Evolutionary conservation across 768 basidiomycete genomes (phyloP), one percentile per base, ranked within the genome.

Genomic region (Suillus weaverae): DNA sequence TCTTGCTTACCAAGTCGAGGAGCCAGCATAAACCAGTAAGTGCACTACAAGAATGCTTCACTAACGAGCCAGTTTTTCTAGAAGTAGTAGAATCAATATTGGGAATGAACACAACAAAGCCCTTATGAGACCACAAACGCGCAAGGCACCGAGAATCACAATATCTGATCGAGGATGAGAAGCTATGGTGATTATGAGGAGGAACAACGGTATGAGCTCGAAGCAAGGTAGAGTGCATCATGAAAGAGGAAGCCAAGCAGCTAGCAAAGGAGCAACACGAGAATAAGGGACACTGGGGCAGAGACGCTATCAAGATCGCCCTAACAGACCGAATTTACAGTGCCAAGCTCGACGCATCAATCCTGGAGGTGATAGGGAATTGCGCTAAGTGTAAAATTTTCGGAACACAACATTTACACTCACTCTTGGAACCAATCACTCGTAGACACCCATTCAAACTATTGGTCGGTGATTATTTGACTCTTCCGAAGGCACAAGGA

Each of bases 221-320:
- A 1, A 44, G 67, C 20, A n/a, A 60, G 2, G 20, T 62, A 22
- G 60, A 62, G 13, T 67, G 66, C 18, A 13, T 67, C 4, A 26
- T 46, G 36, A 50, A 68, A 33, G 22, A 18, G n/a, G 67, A 75
- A 59, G 64, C 32, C 0, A 13, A 66, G 2, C 39, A 60, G n/a
- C 5, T 60, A 1, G 61, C 60, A 2, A 30, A 65, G 48, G 50
- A 61, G 2, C n/a, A 60, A 5, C 62, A 69, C 33, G 2, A 14
- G 11, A n/a, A 16, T 43, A 55, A 57, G 0, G 78, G 78, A 0
- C 80, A 81, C 61, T 80, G 72, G 66, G 73, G 74, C 2, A 62
- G 76, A 0, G 79, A 81, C 62, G 14, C 61, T 3, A 71, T 80
- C 61, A 80, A 80, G 48, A 43, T 43, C 5, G 20, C 18, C 4